phyloP scores from a whole-genome alignment of 805 yeast species.

The Candida palmyrensis region DNA sequence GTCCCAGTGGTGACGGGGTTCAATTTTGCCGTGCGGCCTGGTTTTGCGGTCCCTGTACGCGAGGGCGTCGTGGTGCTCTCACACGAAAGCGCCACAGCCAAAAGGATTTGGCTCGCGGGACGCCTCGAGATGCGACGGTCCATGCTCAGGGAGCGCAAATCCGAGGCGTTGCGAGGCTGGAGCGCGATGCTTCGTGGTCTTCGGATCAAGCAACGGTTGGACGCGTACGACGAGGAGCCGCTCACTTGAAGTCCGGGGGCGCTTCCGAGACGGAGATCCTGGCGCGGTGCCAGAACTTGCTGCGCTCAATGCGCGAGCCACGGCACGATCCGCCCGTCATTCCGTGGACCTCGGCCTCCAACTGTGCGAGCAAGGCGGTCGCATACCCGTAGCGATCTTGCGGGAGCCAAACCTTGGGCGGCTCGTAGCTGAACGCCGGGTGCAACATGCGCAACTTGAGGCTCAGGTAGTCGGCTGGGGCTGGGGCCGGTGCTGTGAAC shows the following conservation, averaged over 20 bases:
- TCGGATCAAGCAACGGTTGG: constrained; percentile 12
- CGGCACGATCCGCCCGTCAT: constrained; percentile 18
- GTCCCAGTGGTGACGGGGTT: constrained; percentile 31
- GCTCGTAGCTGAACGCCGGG: constrained; percentile 32
- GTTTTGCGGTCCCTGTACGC: constrained; percentile 22
- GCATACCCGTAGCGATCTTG: constrained; percentile 28
- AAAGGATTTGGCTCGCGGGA: constrained; percentile 21
- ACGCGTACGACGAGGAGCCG: constrained; percentile 2
- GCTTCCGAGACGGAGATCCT: constrained; percentile 20
- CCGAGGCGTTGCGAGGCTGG: constrained; percentile 11
- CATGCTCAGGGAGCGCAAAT: constrained; percentile 2
- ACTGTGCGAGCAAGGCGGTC: constrained; percentile 14
- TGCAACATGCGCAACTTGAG: constrained; percentile 26
- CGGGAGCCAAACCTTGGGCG: constrained; percentile 38
- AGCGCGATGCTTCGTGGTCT: constrained; percentile 9
- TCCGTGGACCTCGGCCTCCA: constrained; percentile 11
- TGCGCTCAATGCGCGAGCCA: constrained; percentile 20
- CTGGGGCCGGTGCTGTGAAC: constrained; percentile 2
- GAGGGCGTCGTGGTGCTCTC: constrained; percentile 22
- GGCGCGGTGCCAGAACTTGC: constrained; percentile 6
- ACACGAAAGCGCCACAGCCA: constrained; percentile 11
- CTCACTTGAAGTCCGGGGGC: constrained; percentile 28
- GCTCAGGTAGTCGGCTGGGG: constrained; percentile 14
- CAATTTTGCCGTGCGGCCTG: constrained; percentile 15
- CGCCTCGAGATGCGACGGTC: constrained; percentile 9